phyloP scores from a whole-genome alignment of 2,329 filamentous ascomycete species.

The Thermothelomyces thermophilus region DNA sequence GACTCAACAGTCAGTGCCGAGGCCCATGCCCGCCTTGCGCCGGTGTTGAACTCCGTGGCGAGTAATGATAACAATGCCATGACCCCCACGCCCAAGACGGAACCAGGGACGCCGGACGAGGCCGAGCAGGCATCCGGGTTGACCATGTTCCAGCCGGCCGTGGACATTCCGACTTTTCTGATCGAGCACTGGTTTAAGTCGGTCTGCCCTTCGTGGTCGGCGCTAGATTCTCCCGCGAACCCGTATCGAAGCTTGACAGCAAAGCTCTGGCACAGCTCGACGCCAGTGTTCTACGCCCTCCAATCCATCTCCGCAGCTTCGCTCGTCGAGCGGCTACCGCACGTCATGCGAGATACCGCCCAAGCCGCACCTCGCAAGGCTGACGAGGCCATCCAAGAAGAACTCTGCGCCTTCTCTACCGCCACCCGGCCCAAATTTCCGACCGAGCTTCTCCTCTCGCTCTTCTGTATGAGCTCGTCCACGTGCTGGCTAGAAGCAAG shows the following conservation, averaged over 20 bases:
- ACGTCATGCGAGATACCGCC: conserved; percentile 24
- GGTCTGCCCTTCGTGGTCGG: conserved; percentile 27
- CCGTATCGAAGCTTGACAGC: conserved; percentile 25
- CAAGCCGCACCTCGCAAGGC: conserved; percentile 21
- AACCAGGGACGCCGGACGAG: neutral
- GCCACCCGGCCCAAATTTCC: conserved; percentile 17
- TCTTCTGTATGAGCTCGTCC: conserved; percentile 29
- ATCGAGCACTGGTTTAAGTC: conserved; percentile 30
- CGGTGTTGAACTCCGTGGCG: neutral
- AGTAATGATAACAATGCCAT: neutral
- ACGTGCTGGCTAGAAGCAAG: conserved; percentile 27
- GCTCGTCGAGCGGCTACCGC: conserved; percentile 25
- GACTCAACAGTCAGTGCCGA: neutral
- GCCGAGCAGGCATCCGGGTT: conserved; percentile 1
- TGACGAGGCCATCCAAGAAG: conserved; percentile 23
- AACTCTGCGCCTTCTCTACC: conserved; percentile 19
- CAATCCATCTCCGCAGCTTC: conserved; percentile 28
- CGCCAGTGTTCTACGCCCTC: conserved; percentile 24
- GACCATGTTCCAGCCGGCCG: conserved; percentile 20
- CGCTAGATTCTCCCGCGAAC: conserved; percentile 25
- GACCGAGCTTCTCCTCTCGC: conserved; percentile 22
- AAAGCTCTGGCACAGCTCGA: conserved; percentile 23
- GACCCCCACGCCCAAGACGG: neutral
- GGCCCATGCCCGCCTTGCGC: conserved; percentile 2
- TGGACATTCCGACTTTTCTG: conserved; percentile 26